phyloP scores from a whole-genome alignment of 768 basidiomycete species.

The Pleurotus citrinopileatus region DNA sequence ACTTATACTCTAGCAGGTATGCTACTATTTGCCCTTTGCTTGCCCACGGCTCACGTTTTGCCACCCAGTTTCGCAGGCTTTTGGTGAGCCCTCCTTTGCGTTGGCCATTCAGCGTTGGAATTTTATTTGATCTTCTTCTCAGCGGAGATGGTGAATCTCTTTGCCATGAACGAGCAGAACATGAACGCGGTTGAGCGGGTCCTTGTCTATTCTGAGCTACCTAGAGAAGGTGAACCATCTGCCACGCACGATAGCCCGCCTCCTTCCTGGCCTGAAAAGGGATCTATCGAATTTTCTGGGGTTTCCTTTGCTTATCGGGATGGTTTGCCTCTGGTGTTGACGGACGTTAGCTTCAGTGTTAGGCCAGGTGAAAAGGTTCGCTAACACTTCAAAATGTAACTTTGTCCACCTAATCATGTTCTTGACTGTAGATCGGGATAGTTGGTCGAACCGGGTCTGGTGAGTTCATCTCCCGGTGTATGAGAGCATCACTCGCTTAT shows the following conservation, averaged over 20 bases:
- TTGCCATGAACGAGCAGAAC: constrained; percentile 62
- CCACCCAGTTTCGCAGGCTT: constrained; percentile 44
- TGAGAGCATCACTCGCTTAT: neutral
- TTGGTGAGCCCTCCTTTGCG: constrained; percentile 34
- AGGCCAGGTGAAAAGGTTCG: constrained; percentile 63
- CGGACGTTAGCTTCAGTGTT: constrained; percentile 56
- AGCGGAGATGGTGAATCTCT: constrained; percentile 55
- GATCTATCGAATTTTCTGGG: constrained; percentile 51
- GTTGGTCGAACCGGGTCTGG: constrained; percentile 48
- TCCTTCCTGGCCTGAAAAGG: constrained; percentile 46
- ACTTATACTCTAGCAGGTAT: constrained; percentile 50
- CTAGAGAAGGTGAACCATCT: constrained; percentile 42
- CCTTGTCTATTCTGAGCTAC: constrained; percentile 61
- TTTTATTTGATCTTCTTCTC: constrained; percentile 2
- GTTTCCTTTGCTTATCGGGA: constrained; percentile 57
- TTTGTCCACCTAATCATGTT: neutral
- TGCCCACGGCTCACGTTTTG: too few species aligned
- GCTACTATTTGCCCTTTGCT: constrained; percentile 18
- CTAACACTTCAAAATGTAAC: neutral
- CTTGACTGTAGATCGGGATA: constrained; percentile 37
- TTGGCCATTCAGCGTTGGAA: neutral
- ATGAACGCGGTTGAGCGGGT: constrained; percentile 75
- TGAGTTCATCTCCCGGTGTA: constrained; percentile 3
- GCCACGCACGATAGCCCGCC: constrained; percentile 43
- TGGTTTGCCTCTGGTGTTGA: constrained; percentile 63